phyloP scores from a whole-genome alignment of 2,329 filamentous ascomycete genomes.

The Sporothrix variecibatus region DNA sequence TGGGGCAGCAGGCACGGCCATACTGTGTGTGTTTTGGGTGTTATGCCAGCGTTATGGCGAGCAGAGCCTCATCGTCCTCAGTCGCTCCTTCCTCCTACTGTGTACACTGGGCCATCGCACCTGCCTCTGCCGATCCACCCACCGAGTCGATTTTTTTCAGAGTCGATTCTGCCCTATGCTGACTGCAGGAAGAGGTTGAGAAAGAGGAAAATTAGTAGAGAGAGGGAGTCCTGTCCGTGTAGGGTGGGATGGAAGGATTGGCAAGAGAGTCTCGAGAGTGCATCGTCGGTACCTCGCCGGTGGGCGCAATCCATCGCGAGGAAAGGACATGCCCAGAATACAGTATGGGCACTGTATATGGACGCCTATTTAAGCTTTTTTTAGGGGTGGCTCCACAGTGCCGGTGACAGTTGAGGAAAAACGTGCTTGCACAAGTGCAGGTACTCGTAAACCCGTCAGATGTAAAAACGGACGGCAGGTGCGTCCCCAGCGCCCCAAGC shows the following conservation, averaged over 20 bases:
- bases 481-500: not conserved
- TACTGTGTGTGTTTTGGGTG: not conserved
- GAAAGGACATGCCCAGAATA: not conserved
- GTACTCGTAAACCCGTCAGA: not conserved
- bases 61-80: not conserved
- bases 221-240: not conserved
- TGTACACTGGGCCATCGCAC: not conserved
- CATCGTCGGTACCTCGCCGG: not conserved
- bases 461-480: not conserved
- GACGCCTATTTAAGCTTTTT: not conserved
- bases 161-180: not conserved
- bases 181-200: not conserved
- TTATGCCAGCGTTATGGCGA: not conserved
- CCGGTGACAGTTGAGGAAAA: not conserved
- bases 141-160: not conserved
- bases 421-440: not conserved
- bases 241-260: not conserved
- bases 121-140: not conserved
- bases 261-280: not conserved
- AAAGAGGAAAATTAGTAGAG: not conserved
- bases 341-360: not conserved
- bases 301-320: not conserved
- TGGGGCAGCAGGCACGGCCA: not conserved
- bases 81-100: not conserved
- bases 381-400: not conserved